Conservation (phyloP, 805 yeast genomes). For the Monosporozyma yasuniensis region DNA sequence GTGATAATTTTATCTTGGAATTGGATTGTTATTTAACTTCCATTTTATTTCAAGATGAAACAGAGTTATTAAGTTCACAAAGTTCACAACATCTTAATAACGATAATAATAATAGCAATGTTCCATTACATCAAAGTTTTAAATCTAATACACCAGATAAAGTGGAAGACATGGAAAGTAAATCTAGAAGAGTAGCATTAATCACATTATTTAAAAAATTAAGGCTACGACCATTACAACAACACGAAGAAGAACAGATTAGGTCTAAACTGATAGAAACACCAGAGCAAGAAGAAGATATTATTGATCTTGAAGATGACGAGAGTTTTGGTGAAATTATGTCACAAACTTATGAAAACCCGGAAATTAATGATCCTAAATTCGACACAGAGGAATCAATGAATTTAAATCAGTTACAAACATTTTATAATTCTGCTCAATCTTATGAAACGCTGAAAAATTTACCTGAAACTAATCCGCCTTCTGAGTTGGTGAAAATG, state of each 20-base stretch:
- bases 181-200: conserved; percentile 46
- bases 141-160: conserved; percentile 14
- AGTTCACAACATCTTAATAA: background rate
- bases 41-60: conserved; percentile 11
- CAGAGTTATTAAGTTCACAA: background rate
- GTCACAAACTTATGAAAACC: conserved; percentile 6
- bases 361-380: conserved; percentile 9
- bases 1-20: conserved; percentile 66
- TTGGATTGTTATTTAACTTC: conserved; percentile 54
- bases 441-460: conserved; percentile 45
- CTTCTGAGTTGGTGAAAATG: conserved; percentile 43
- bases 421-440: conserved; percentile 66
- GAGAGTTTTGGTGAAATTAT: conserved; percentile 14
- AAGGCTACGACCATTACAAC: conserved; percentile 16
- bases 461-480: conserved; percentile 55
- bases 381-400: conserved; percentile 34
- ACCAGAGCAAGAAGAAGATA: conserved; percentile 7
- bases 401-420: conserved; percentile 62
- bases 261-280: background rate
- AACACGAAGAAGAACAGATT: conserved; percentile 13
- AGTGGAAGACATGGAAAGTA: conserved; percentile 48
- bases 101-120: conserved; percentile 5
- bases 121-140: conserved; percentile 1
- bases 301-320: conserved; percentile 32
- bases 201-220: conserved; percentile 47